phyloP scores from a whole-genome alignment of 768 basidiomycete species.

The Calocybe cyanea region DNA sequence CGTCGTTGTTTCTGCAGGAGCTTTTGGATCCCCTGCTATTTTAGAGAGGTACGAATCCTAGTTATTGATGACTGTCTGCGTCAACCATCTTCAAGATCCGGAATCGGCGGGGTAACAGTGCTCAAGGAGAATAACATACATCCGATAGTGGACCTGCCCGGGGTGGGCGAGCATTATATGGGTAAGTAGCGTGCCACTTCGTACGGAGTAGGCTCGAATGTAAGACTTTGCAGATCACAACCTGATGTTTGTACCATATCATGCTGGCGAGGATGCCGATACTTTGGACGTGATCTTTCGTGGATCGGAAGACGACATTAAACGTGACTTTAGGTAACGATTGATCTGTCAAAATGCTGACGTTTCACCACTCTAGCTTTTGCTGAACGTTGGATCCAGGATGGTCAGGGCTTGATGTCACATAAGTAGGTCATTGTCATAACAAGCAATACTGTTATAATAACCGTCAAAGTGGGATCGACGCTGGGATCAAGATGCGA shows the following conservation, averaged over 20 bases:
- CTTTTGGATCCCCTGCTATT: slow-evolving; percentile 54
- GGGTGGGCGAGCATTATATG: slow-evolving; percentile 70
- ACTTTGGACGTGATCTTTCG: slow-evolving; percentile 48
- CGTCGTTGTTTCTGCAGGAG: slow-evolving; percentile 48
- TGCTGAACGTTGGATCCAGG: slow-evolving; percentile 12
- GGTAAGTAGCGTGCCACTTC: slow-evolving; percentile 26
- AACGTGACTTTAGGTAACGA: slow-evolving; percentile 27
- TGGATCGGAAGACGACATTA: slow-evolving; percentile 30
- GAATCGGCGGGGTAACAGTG: slow-evolving; percentile 56
- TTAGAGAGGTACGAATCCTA: slow-evolving; percentile 37
- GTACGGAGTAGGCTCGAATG: background rate
- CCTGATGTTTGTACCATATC: slow-evolving; percentile 32
- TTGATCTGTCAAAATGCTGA: background rate
- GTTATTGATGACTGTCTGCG: background rate
- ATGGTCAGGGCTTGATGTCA: slow-evolving; percentile 33
- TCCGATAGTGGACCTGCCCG: slow-evolving; percentile 60
- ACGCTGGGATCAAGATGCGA: slow-evolving; percentile 55
- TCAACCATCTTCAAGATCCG: slow-evolving; percentile 35
- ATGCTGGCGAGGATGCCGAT: slow-evolving; percentile 39
- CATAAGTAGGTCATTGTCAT: slow-evolving; percentile 38
- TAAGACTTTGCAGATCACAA: slow-evolving; percentile 34
- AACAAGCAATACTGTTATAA: background rate
- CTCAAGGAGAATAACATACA: slow-evolving; percentile 45
- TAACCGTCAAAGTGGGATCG: slow-evolving; percentile 35
- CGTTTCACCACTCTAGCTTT: slow-evolving; percentile 9